Conservation (phyloP, 805 yeast species). For the Candida nonsorbophila region DNA sequence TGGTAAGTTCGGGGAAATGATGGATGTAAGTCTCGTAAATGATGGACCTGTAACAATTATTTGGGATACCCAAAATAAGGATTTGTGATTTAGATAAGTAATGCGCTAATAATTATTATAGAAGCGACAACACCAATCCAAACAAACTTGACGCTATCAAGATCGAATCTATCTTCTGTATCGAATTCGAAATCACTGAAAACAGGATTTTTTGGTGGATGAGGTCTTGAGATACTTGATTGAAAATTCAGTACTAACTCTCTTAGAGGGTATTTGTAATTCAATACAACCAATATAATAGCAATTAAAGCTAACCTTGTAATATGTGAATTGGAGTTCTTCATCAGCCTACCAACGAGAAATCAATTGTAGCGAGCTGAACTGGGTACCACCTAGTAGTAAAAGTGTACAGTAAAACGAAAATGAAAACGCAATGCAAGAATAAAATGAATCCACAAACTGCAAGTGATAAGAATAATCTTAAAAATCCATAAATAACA, state of each 20-base stretch:
- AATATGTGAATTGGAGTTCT: too few relatives aligned
- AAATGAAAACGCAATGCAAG: constrained; percentile 3
- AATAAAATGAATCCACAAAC: constrained; percentile 4
- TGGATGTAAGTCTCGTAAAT: constrained; percentile 84
- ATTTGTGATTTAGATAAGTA: constrained; percentile 1
- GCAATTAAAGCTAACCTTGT: too few relatives aligned
- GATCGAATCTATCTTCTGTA: constrained; percentile 24
- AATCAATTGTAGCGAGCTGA: too few relatives aligned
- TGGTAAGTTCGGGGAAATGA: constrained; percentile 95
- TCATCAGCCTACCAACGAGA: too few relatives aligned
- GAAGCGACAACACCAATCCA: constrained; percentile 11
- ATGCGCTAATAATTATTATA: constrained; percentile 1
- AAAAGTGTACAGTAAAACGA: constrained; percentile 4
- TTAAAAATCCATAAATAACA: constrained; percentile 8
- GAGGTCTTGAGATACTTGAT: too few relatives aligned
- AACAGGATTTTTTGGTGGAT: constrained; percentile 1
- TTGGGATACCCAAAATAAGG: constrained; percentile 57
- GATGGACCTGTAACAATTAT: constrained; percentile 93
- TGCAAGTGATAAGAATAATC: constrained; percentile 6
- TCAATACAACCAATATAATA: too few relatives aligned
- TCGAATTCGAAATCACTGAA: constrained; percentile 18
- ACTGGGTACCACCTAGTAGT: too few relatives aligned
- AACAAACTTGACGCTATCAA: constrained; percentile 15
- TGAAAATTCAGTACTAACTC: too few relatives aligned
- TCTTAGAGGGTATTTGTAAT: too few relatives aligned